Conservation (phyloP, 495 filamentous ascomycete genomes). For the Neurospora sp. region DNA sequence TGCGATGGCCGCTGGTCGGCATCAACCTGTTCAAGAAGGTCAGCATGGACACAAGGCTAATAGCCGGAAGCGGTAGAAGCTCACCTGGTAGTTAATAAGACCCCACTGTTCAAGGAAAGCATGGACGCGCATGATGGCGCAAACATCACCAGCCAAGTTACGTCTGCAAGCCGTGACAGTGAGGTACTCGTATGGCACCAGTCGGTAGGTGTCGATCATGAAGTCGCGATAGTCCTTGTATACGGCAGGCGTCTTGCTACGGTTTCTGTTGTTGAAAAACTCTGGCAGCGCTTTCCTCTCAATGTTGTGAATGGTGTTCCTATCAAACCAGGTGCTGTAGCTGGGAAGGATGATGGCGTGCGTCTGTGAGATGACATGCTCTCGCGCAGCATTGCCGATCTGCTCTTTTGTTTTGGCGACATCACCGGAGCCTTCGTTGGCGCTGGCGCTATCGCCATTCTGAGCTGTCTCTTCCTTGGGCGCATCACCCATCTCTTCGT, state of each 20-base stretch:
- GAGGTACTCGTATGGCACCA: constrained; percentile 92
- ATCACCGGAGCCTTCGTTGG: constrained; percentile 29
- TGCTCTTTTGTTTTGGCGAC: constrained; percentile 58
- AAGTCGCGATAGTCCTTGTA: constrained; percentile 99
- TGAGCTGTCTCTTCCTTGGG: constrained; percentile 48
- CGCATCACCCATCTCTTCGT: constrained; percentile 80
- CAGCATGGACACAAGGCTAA: constrained; percentile 7
- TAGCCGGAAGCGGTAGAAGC: constrained; percentile 1
- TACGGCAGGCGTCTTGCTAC: constrained; percentile 93
- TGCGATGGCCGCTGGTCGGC: constrained; percentile 88
- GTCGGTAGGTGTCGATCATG: constrained; percentile 97
- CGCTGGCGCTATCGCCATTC: constrained; percentile 29
- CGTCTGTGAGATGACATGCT: constrained; percentile 84
- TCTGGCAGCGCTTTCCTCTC: constrained; percentile 90
- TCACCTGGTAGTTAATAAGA: constrained; percentile 96
- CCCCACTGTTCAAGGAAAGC: constrained; percentile 99
- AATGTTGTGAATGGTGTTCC: constrained; percentile 78
- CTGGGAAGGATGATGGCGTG: constrained; percentile 92
- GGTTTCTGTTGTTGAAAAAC: constrained; percentile 96
- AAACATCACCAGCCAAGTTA: constrained; percentile 94
- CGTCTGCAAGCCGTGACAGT: constrained; percentile 95
- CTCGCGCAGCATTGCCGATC: constrained; percentile 72
- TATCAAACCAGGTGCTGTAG: constrained; percentile 97
- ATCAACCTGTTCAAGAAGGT: constrained; percentile 59
- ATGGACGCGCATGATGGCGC: constrained; percentile 97